phyloP scores from a whole-genome alignment of 2,329 filamentous ascomycete genomes.

The Sodiomyces alkalinus region DNA sequence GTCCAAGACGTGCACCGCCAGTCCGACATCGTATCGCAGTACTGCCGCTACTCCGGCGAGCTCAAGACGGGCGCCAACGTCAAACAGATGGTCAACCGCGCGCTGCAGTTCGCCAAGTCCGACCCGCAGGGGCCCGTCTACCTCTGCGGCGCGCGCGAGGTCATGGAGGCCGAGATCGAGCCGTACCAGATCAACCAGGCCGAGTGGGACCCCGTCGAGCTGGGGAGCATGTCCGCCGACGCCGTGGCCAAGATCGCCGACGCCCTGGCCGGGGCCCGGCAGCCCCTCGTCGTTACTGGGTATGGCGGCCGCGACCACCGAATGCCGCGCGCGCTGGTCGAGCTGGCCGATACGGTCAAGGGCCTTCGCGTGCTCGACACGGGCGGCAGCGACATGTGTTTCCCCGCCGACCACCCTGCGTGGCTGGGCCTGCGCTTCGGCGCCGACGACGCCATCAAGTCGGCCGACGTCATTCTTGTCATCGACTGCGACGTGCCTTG shows the following conservation, averaged over 20 bases:
- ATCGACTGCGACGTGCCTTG: slow-evolving; percentile 86
- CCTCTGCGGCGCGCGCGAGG: slow-evolving; percentile 55
- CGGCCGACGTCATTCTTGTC: slow-evolving; percentile 72
- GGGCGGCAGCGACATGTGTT: slow-evolving; percentile 69
- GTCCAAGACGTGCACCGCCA: slow-evolving; percentile 65
- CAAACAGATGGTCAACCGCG: slow-evolving; percentile 71
- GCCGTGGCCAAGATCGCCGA: slow-evolving; percentile 46
- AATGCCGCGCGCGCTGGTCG: slow-evolving; percentile 44
- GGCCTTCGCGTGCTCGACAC: slow-evolving; percentile 60
- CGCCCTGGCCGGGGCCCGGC: slow-evolving; percentile 45
- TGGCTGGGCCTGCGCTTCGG: slow-evolving; percentile 62
- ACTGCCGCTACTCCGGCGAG: slow-evolving; percentile 63
- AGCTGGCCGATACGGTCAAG: slow-evolving; percentile 51
- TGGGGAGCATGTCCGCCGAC: slow-evolving; percentile 38
- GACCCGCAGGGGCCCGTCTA: slow-evolving; percentile 65
- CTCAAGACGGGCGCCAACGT: slow-evolving; percentile 67
- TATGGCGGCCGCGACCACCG: slow-evolving; percentile 56
- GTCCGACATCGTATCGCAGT: slow-evolving; percentile 59
- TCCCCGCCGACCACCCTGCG: slow-evolving; percentile 53
- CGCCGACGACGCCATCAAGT: slow-evolving; percentile 54
- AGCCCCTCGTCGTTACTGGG: slow-evolving; percentile 56
- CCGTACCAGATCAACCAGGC: slow-evolving; percentile 54
- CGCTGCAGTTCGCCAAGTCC: slow-evolving; percentile 58
- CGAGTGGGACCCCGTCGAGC: slow-evolving; percentile 55
- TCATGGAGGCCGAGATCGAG: slow-evolving; percentile 69